Conservation (phyloP, 352 stramenopile species). For the Globisporangium nodosum region DNA sequence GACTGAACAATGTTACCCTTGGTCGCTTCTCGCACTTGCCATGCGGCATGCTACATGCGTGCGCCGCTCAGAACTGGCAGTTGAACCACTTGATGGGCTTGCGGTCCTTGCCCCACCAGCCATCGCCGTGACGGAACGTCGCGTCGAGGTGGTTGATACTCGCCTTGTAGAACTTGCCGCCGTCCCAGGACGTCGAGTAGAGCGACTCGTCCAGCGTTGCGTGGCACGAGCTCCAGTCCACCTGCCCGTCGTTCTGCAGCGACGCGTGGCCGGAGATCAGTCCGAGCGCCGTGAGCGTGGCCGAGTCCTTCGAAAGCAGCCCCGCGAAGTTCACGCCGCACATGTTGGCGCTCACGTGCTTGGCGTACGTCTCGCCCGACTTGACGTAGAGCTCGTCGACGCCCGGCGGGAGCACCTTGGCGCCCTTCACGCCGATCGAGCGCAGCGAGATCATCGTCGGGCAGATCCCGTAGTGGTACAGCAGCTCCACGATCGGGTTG, state of each 20-base stretch:
- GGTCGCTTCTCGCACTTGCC: too few relatives aligned
- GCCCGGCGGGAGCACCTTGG: conserved; percentile 6
- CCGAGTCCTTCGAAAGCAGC: conserved; percentile 15
- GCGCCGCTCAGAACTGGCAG: conserved; percentile 16
- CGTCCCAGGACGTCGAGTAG: conserved; percentile 14
- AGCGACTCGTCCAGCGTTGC: conserved; percentile 1
- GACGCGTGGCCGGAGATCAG: conserved; percentile 18
- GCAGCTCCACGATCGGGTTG: conserved; percentile 7
- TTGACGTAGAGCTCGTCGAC: conserved; percentile 15
- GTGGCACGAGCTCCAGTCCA: conserved; percentile 24
- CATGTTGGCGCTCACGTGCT: conserved; percentile 18
- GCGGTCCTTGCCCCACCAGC: conserved; percentile 19
- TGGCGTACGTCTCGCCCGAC: conserved; percentile 9
- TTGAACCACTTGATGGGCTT: conserved; percentile 34
- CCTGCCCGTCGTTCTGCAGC: conserved; percentile 22
- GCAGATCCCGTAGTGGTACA: conserved; percentile 16
- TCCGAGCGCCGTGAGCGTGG: conserved; percentile 8
- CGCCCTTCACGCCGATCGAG: conserved; percentile 16
- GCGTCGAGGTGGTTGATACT: conserved; percentile 29
- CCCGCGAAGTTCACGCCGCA: conserved; percentile 19
- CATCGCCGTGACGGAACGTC: conserved; percentile 21
- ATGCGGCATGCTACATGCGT: too few relatives aligned
- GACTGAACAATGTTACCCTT: too few relatives aligned
- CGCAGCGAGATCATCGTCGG: conserved; percentile 11
- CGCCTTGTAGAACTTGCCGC: conserved; percentile 22